These are phyloP conservation scores for Colletotrichum sp. DNA, from an alignment of 2,329 filamentous ascomycete species.

Conservation along the genomic window DNA sequence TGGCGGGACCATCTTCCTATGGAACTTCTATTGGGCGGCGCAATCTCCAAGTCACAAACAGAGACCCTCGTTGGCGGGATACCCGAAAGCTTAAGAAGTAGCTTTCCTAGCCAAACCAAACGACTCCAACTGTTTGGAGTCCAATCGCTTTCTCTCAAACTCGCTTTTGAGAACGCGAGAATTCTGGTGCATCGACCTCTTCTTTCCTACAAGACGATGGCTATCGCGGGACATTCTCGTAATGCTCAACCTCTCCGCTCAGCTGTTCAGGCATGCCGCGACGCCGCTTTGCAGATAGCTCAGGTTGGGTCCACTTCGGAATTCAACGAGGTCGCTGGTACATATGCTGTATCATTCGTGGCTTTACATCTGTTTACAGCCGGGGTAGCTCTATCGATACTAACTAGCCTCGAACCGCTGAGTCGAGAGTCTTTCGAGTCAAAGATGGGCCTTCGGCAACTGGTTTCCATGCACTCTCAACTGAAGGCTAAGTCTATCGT, in stretches of 20 bases:
- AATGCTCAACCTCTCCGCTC: background rate
- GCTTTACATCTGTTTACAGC: constrained; percentile 30
- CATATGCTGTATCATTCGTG: constrained; percentile 29
- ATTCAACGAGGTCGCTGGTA: constrained; percentile 23
- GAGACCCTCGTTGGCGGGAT: background rate
- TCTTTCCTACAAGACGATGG: constrained; percentile 24
- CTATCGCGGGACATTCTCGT: background rate
- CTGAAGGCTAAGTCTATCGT: constrained; percentile 24
- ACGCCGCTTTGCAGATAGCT: constrained; percentile 28
- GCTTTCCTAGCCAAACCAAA: background rate
- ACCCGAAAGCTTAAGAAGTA: background rate
- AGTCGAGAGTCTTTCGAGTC: constrained; percentile 23
- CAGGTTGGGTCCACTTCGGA: background rate
- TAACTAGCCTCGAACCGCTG: constrained; percentile 24
- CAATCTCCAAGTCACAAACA: background rate
- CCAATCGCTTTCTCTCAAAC: constrained; percentile 34
- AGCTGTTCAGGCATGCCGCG: constrained; percentile 18
- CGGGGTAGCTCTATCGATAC: constrained; percentile 27
- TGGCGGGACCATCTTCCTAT: background rate
- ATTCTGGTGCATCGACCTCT: constrained; percentile 34
- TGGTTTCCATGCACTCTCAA: constrained; percentile 27
- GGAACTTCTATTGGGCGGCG: background rate
- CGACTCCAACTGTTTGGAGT: constrained; percentile 28
- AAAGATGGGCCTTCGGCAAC: constrained; percentile 25
- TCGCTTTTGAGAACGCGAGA: constrained; percentile 37